A percentile compares a stretch with the other conserved stretches of the same genome.
Evolutionary conservation across 192 early-diverging fungal genomes (phyloP).

Genomic region (Obelidium mucronatum): DNA sequence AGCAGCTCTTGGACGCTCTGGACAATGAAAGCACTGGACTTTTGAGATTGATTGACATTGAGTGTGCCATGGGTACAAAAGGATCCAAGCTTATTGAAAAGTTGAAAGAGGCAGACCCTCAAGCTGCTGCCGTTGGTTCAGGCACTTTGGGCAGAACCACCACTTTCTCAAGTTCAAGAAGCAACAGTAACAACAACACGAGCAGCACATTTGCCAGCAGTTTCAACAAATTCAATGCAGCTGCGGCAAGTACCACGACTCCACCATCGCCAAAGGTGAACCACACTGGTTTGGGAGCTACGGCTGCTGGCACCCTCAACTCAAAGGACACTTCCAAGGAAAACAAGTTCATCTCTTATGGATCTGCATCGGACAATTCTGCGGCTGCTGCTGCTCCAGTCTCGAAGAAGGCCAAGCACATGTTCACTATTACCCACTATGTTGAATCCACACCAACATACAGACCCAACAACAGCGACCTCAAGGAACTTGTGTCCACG

Average conservation of each 20-base stretch:
- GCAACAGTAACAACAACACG: too few relatives aligned
- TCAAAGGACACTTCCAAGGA: not conserved
- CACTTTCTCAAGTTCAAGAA: too few relatives aligned
- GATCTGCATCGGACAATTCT: not conserved
- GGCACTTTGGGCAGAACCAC: too few relatives aligned
- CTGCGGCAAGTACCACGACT: too few relatives aligned
- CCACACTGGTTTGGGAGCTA: too few relatives aligned
- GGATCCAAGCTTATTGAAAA: slow-evolving; percentile 39
- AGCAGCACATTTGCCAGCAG: too few relatives aligned
- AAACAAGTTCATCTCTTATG: not conserved
- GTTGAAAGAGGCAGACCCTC: not conserved
- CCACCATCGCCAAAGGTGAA: too few relatives aligned
- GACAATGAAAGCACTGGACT: slow-evolving; percentile 42
- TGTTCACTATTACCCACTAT: slow-evolving; percentile 58
- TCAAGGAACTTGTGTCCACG: slow-evolving; percentile 54
- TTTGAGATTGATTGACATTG: slow-evolving; percentile 47
- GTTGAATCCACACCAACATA: slow-evolving; percentile 33
- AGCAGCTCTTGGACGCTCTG: slow-evolving; percentile 2
- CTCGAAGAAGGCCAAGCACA: slow-evolving; percentile 62
- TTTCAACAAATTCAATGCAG: too few relatives aligned
- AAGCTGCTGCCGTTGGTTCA: too few relatives aligned
- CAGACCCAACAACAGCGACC: too few relatives aligned
- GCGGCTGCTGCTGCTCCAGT: not conserved
- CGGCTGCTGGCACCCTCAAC: too few relatives aligned
- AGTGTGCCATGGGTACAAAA: slow-evolving; percentile 43